Base-by-base conservation (phyloP, 768 basidiomycete species). In the Russula abietina region DNA sequence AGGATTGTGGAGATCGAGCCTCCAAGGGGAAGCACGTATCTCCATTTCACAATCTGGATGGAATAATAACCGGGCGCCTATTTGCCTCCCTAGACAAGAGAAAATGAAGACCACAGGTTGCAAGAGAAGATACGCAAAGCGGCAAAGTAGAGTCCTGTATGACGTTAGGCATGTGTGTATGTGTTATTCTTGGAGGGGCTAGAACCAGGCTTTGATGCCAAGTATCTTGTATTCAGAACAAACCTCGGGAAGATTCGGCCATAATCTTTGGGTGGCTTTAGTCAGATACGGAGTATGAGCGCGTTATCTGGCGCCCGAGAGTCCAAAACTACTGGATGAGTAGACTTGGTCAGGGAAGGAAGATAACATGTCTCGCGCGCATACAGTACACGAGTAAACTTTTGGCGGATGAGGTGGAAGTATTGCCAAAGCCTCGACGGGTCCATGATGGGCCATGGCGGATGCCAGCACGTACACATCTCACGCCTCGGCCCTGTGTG, bases 231-330 rank as follows among this genome's bases (percentile, higher is more conserved):
- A 45, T 5, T 28, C 41, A 45, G 46, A 50, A 12, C 22, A 32
- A 22, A 38, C 57, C 39, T 11, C 48, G 41, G 55, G 24, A 26
- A 24, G 38, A n/a, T 50, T 51, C 41, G 55, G 55, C 41, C 26
- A 28, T 14, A 52, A 46, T 41, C 43, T 39, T 19, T 45, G 43
- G 36, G 43, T 17, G 33, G 38, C 38, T 32, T 30, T 39, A 43
- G 49, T n/a, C 41, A 36, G 19, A 36, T 24, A 17, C 28, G 12
- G 26, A n/a, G 33, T 9, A 24, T 6, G 39, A 46, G 30, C 8
- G 55, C 24, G 57, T 38, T 38, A 39, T 58, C 56, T 58, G 14
- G 61, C 61, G 57, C 57, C 41, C 50, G 56, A 7, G 24, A 33
- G 30, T 45, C 41, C 26, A 56, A 43, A 33, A 51, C 50, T 41